phyloP scores from a whole-genome alignment of 1,284 basidiomycete genomes.

The Malassezia pachydermatis region DNA sequence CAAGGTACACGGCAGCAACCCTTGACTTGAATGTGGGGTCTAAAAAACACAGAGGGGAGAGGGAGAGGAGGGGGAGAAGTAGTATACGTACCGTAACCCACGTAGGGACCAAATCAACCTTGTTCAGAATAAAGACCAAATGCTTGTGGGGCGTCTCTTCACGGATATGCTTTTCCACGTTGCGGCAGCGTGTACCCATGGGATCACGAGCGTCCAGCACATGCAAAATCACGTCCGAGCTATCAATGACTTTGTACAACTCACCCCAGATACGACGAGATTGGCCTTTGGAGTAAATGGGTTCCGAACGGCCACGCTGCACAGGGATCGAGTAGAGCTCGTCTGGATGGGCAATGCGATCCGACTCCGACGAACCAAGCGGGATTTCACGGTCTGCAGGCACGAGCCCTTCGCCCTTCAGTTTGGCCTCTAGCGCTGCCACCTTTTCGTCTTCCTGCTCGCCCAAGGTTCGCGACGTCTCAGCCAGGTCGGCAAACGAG shows the following conservation, averaged over 20 bases:
- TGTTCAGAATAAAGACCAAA: slow-evolving; percentile 91
- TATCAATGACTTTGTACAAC: slow-evolving; percentile 98
- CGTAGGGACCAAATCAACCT: slow-evolving; percentile 94
- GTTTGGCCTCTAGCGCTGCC: slow-evolving; percentile 30
- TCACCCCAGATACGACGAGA: slow-evolving; percentile 78
- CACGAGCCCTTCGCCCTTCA: slow-evolving; percentile 37
- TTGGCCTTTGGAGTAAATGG: slow-evolving; percentile 47
- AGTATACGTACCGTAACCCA: slow-evolving; percentile 82
- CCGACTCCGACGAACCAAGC: slow-evolving; percentile 20
- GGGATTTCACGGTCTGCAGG: slow-evolving; percentile 43
- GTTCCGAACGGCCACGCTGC: slow-evolving; percentile 42
- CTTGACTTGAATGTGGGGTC: slow-evolving; percentile 48
- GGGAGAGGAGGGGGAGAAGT: slow-evolving; percentile 8
- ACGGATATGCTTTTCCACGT: slow-evolving; percentile 80
- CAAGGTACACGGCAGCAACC: slow-evolving; percentile 26
- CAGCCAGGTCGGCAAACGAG: slow-evolving; percentile 42
- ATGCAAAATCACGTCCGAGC: slow-evolving; percentile 91
- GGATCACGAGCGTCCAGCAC: slow-evolving; percentile 93
- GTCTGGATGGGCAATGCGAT: slow-evolving; percentile 31
- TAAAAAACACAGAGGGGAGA: slow-evolving; percentile 7
- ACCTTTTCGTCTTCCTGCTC: slow-evolving; percentile 31
- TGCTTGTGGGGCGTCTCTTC: slow-evolving; percentile 98
- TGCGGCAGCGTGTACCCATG: slow-evolving; percentile 89
- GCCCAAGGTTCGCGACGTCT: slow-evolving; percentile 28
- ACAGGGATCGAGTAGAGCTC: slow-evolving; percentile 44